Conservation (phyloP, 108 stramenopile genomes). For the Fragilariopsis cylindrus region DNA sequence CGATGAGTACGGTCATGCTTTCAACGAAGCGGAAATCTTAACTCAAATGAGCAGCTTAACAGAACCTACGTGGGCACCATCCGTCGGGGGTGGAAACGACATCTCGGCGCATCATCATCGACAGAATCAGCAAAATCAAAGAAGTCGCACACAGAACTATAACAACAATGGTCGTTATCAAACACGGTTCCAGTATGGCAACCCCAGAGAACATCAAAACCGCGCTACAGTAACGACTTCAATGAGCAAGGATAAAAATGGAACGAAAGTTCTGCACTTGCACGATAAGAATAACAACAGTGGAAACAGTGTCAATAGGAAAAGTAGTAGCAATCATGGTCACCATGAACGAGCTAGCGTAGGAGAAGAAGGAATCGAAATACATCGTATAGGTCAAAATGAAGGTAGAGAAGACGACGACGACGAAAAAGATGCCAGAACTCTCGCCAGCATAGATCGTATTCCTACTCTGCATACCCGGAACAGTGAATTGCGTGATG, state of each 20-base stretch:
- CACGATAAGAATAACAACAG: neutral
- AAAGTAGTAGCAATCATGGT: neutral
- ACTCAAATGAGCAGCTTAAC: slow-evolving; percentile 20
- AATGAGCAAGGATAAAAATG: neutral
- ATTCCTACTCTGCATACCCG: neutral
- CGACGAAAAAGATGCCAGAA: neutral
- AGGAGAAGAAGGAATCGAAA: slow-evolving; percentile 1
- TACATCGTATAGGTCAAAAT: neutral
- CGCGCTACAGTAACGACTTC: slow-evolving; percentile 3
- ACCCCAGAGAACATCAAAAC: neutral
- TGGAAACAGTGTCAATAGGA: neutral
- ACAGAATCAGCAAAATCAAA: slow-evolving; percentile 2
- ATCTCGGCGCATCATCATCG: slow-evolving; percentile 4
- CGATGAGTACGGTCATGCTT: slow-evolving; percentile 1
- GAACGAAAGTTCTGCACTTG: neutral
- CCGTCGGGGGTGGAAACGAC: slow-evolving; percentile 5
- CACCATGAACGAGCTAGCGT: neutral
- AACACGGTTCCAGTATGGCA: neutral
- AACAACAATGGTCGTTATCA: slow-evolving; percentile 1
- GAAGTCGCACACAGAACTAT: slow-evolving; percentile 14
- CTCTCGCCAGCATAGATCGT: neutral
- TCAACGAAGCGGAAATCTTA: slow-evolving; percentile 12
- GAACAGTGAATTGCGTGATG: neutral
- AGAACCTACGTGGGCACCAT: slow-evolving; percentile 21
- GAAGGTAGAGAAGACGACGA: slow-evolving; percentile 3